Evolutionary conservation across 1,284 basidiomycete species (phyloP).

Genomic region (Irpex rosettiformis): DNA sequence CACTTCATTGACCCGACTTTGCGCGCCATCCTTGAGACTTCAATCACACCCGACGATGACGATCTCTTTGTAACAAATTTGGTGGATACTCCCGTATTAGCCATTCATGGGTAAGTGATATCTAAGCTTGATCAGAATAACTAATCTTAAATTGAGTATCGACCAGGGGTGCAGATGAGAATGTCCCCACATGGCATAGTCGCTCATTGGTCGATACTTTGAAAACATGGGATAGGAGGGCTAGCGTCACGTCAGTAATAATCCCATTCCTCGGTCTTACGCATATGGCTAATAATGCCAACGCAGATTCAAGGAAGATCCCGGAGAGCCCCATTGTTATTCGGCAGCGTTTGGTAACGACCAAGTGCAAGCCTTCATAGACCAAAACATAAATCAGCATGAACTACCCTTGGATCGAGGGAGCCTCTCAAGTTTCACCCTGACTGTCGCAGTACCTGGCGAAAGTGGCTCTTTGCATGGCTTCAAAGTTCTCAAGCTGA

Average conservation of each 20-base stretch:
- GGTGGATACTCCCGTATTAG: constrained; percentile 65
- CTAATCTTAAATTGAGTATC: background rate
- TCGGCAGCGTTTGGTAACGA: constrained; percentile 52
- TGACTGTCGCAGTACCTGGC: constrained; percentile 62
- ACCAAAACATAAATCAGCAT: background rate
- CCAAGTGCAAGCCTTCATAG: constrained; percentile 52
- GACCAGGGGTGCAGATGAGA: constrained; percentile 66
- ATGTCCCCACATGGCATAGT: constrained; percentile 81
- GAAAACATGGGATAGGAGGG: constrained; percentile 49
- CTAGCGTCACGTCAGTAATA: constrained; percentile 49
- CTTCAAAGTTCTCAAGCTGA: constrained; percentile 53
- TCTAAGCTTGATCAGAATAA: constrained; percentile 1
- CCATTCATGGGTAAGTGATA: constrained; percentile 67
- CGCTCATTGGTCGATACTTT: constrained; percentile 58
- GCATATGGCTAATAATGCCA: background rate
- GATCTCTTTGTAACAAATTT: constrained; percentile 81
- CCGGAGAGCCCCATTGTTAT: constrained; percentile 69
- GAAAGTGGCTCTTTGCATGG: constrained; percentile 68
- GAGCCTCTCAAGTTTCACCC: constrained; percentile 37
- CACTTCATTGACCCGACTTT: constrained; percentile 78
- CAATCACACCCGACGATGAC: constrained; percentile 81
- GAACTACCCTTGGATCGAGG: background rate
- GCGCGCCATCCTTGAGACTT: constrained; percentile 65
- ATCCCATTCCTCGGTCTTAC: background rate
- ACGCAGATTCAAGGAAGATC: constrained; percentile 62